Evolutionary conservation across 768 basidiomycete species (phyloP).

Genomic region (Rhodosporidiobolus sp.): DNA sequence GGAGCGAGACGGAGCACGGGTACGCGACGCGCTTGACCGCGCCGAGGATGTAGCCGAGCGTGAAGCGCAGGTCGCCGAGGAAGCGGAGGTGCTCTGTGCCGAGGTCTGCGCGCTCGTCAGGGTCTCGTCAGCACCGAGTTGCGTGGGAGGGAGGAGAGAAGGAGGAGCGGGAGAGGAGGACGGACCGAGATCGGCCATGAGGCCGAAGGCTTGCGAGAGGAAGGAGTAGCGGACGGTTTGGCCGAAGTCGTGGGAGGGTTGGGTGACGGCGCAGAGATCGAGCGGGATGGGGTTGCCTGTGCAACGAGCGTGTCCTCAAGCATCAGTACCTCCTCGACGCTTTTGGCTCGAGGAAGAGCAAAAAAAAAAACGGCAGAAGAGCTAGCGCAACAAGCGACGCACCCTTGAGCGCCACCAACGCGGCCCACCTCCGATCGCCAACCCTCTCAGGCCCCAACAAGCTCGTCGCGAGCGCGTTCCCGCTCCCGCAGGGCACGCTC

Average conservation of each 20-base stretch:
- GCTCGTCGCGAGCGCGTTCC: constrained; percentile 32
- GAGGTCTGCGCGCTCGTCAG: constrained; percentile 18
- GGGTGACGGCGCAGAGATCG: constrained; percentile 73
- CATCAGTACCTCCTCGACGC: no score
- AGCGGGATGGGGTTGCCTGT: constrained; percentile 69
- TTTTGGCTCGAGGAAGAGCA: no score
- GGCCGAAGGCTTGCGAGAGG: constrained; percentile 75
- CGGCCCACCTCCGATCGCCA: constrained; percentile 50
- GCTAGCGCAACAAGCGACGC: constrained; percentile 51
- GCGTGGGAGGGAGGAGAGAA: neutral
- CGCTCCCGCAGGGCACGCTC: constrained; percentile 63
- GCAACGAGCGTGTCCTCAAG: no score
- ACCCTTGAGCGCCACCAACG: constrained; percentile 80
- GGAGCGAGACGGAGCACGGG: constrained; percentile 65
- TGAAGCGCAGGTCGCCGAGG: constrained; percentile 80
- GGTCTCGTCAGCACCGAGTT: neutral
- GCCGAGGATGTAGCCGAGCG: constrained; percentile 67
- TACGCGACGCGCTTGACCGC: constrained; percentile 62
- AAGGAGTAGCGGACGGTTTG: constrained; percentile 64
- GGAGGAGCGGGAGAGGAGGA: constrained; percentile 53
- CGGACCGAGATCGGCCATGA: constrained; percentile 76
- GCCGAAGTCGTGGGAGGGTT: constrained; percentile 53
- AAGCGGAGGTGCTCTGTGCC: constrained; percentile 66
- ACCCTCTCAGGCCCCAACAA: constrained; percentile 13
- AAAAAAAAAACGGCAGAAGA: neutral